A percentile compares a stretch with the other conserved stretches of the same genome.
Evolutionary conservation across 2,329 filamentous ascomycete genomes (phyloP).

Genomic region (Rachicladosporium sp.): DNA sequence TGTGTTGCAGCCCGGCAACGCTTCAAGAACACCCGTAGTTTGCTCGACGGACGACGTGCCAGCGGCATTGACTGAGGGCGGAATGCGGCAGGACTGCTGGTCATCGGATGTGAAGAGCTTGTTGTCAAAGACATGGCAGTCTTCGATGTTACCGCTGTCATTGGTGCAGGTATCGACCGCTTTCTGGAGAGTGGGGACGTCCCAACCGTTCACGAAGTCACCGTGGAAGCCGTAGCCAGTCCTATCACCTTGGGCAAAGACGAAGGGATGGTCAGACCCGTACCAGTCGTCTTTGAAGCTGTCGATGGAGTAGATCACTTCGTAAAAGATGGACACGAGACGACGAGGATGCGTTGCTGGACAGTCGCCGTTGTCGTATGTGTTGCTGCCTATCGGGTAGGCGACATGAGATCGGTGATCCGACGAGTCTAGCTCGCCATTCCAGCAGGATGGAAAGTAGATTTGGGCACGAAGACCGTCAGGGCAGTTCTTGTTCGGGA

Average conservation of each 20-base stretch:
- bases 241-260: slow-evolving; percentile 55
- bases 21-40: slow-evolving; percentile 32
- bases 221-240: slow-evolving; percentile 60
- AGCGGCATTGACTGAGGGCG: slow-evolving; percentile 35
- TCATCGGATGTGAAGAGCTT: slow-evolving; percentile 26
- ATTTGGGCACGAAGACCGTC: slow-evolving; percentile 51
- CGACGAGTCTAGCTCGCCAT: slow-evolving; percentile 40
- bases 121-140: slow-evolving; percentile 69
- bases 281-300: slow-evolving; percentile 45
- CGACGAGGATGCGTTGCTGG: slow-evolving; percentile 41
- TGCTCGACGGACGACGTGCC: slow-evolving; percentile 38
- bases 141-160: slow-evolving; percentile 52
- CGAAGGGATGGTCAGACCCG: slow-evolving; percentile 57
- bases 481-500: slow-evolving; percentile 60
- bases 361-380: slow-evolving; percentile 40
- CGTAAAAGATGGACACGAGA: slow-evolving; percentile 53
- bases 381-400: slow-evolving; percentile 45
- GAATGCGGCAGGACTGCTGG: slow-evolving; percentile 37
- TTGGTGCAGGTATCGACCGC: slow-evolving; percentile 66
- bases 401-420: slow-evolving; percentile 53
- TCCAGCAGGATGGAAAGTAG: slow-evolving; percentile 64
- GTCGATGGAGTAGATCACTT: slow-evolving; percentile 71
- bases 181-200: slow-evolving; percentile 51
- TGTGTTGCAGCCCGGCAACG: slow-evolving; percentile 45
- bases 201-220: slow-evolving; percentile 62